Evolutionary conservation across 2,329 filamentous ascomycete species (phyloP).

Genomic region (Fusarium poae): DNA sequence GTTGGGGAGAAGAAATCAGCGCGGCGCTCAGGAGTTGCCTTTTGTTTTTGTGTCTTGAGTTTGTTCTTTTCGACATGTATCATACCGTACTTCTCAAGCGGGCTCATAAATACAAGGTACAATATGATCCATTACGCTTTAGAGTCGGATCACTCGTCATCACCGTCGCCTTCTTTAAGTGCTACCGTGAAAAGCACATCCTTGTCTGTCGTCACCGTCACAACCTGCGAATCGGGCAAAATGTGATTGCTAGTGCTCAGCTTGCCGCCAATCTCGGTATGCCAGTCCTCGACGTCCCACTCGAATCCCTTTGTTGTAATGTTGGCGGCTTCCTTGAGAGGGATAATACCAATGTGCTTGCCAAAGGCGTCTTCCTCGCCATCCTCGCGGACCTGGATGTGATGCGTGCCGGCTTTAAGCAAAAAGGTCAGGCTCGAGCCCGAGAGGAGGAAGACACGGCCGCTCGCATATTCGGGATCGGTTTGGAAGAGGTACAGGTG

Average conservation of each 20-base stretch:
- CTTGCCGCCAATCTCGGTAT: conserved; percentile 78
- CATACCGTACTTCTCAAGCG: conserved; percentile 27
- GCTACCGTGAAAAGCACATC: conserved; percentile 83
- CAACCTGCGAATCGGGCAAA: conserved; percentile 66
- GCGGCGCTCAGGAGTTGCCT: conserved; percentile 48
- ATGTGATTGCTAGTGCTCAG: conserved; percentile 88
- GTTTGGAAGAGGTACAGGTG: conserved; percentile 78
- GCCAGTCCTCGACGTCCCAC: conserved; percentile 91
- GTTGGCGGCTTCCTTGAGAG: conserved; percentile 80
- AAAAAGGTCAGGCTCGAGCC: conserved; percentile 86
- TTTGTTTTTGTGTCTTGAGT: conserved; percentile 34
- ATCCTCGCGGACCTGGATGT: conserved; percentile 72
- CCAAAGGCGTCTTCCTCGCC: conserved; percentile 70
- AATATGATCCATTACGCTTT: neutral
- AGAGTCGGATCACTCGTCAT: conserved; percentile 48
- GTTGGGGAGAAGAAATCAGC: conserved; percentile 44
- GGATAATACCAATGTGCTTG: conserved; percentile 87
- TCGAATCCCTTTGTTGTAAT: conserved; percentile 86
- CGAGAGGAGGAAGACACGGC: conserved; percentile 82
- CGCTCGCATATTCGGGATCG: conserved; percentile 62
- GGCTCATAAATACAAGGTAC: conserved; percentile 21
- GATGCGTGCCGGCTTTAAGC: conserved; percentile 76
- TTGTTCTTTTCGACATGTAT: conserved; percentile 26
- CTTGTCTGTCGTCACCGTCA: conserved; percentile 72
- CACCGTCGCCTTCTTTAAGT: conserved; percentile 57